Base-by-base conservation (phyloP, 2,329 filamentous ascomycete genomes). In the Diplodia sapinea region DNA sequence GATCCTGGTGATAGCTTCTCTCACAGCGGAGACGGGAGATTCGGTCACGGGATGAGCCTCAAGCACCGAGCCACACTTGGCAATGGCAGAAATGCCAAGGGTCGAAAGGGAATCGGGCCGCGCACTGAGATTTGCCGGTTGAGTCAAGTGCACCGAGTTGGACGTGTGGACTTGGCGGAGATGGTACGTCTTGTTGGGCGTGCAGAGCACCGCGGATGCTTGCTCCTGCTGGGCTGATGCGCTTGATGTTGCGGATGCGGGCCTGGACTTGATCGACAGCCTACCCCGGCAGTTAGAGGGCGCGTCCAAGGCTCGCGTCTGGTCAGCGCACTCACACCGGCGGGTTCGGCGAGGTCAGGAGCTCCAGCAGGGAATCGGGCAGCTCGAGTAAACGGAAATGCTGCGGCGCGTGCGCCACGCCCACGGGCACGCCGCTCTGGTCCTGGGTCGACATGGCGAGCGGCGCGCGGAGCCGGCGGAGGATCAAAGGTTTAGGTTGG, bases 121-220 rank as follows among this genome's bases (percentile, higher is more conserved):
- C 74, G 74, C 72, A 73, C 73, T 76, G 76, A 70, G 75, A 74
- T 80, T 81, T 4, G 69, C 68, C 51, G 83, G 82, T 61, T 79
- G 79, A 29, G 86, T 78, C 47, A 89, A 74, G 75, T 86, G 86
- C 67, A 89, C 80, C 43, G 85, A 87, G 71, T 90, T 90, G 31
- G 87, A 89, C 17, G 87, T 89, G 71, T 88, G 87, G 64, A 89
- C 87, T 75, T 89, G 87, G 71, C 87, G 86, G 63, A 89, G 77
- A 68, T 84, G 82, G 78, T 84, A 90, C 12, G 87, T 87, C 70
- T 84, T 80, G 65, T 80, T 79, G 11, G 81, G 78, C 2, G 86
- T 88, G 77, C 87, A 89, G 68, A 90, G 80, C 69, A 88, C 86
- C 36, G 86, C 84, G 83, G 80, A 74, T 69, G 59, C 23, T 36